Base-by-base conservation (phyloP, 1,284 basidiomycete species). In the Pseudozyma pruni region DNA sequence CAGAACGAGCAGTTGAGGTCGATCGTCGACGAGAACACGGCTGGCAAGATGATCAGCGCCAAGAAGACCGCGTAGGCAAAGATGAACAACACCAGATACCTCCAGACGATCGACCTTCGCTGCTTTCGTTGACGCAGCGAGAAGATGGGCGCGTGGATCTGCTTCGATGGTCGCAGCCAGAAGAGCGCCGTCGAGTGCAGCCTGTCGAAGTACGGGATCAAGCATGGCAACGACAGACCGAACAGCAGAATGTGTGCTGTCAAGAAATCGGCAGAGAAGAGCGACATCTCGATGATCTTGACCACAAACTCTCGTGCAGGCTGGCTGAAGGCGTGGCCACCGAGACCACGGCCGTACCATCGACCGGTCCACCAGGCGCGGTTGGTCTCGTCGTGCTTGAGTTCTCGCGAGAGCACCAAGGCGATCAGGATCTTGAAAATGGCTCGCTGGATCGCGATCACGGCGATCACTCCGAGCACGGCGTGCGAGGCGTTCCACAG, bases 401-500 rank as follows among this genome's bases (percentile, higher is more conserved):
- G 66, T 70, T 82, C 80, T 49, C 80, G 73, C 42, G 80, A 82
- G 42, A 82, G 72, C 11, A 80, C 73, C 29, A 81, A 48, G 3
- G 79, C 75, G 20, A 79, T 81, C 17, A 82, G 62, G 50, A 82
- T 78, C 74, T 82, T 82, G 76, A 81, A 80, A 54, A 82, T 78
- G 54, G 78, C 76, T 25, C 80, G 78, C 70, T 82, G 80, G 52
- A 82, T 78, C 10, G 83, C 74, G 44, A 83, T 80, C 25, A 81
- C 80, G 6, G 83, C 83, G 53, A 84, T 82, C 49, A 83, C 52
- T 16, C 82, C 83, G n/a, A 84, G 72, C 19, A 84, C 92, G 17
- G 94, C 93, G 83, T 96, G 92, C 2, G 92, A 90, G 20, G 90
- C 88, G 72, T 95, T 87, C 94, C 94, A 98, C 16, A 89, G 85